These are phyloP conservation scores for Monosporozyma solicola DNA, from an alignment of 805 yeast species.

Conservation along the genomic window DNA sequence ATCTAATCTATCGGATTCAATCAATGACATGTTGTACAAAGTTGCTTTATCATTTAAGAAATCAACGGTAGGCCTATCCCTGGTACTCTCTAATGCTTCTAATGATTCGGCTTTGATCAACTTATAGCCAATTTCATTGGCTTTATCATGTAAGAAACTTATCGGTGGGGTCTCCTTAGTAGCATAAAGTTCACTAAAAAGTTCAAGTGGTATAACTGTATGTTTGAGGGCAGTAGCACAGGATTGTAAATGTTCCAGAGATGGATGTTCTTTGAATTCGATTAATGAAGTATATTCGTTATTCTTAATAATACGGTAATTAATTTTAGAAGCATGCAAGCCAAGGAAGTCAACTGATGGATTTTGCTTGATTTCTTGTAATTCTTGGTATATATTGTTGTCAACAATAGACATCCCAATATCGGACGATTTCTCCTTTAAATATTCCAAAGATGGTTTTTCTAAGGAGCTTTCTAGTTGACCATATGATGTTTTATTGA, in stretches of 20 bases:
- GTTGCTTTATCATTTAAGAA: constrained; percentile 1
- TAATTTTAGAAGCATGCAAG: background rate
- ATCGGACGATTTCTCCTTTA: background rate
- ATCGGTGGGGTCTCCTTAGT: constrained; percentile 12
- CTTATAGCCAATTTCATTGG: background rate
- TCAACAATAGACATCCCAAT: background rate
- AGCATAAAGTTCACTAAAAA: background rate
- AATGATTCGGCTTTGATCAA: background rate
- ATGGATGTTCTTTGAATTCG: background rate
- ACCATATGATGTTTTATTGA: background rate
- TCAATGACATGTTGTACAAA: constrained; percentile 8
- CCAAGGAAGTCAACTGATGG: background rate
- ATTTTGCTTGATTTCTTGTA: background rate
- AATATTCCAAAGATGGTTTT: constrained; percentile 6
- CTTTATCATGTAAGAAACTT: background rate
- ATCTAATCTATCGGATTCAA: constrained; percentile 1
- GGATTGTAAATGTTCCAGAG: background rate
- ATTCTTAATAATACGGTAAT: background rate
- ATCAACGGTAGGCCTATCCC: background rate
- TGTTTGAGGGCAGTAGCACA: background rate
- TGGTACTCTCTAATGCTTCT: background rate
- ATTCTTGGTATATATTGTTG: background rate
- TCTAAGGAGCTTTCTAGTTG: background rate
- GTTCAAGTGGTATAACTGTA: background rate
- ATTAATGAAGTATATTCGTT: background rate